Percentiles rank a stretch among this genome's conserved stretches.
Conservation (phyloP, 495 filamentous ascomycete species). For the Penicillium roqueforti region DNA sequence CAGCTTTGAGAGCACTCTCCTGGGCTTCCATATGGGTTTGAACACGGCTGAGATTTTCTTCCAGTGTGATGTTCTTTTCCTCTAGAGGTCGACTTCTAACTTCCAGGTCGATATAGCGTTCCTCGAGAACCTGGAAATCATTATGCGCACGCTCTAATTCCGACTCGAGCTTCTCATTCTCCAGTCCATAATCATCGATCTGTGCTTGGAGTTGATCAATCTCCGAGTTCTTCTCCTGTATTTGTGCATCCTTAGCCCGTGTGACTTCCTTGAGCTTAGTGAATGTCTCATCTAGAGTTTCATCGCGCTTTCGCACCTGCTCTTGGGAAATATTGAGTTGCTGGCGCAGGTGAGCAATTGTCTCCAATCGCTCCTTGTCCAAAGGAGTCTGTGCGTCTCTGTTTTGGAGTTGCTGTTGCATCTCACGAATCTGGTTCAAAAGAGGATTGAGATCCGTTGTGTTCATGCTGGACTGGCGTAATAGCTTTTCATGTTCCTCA, state of each 20-base stretch:
- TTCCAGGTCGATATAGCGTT: constrained; percentile 36
- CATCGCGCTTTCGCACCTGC: constrained; percentile 37
- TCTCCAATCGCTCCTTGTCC: constrained; percentile 34
- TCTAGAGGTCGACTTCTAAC: constrained; percentile 38
- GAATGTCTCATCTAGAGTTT: constrained; percentile 36
- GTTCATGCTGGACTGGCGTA: constrained; percentile 25
- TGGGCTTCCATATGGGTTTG: constrained; percentile 44
- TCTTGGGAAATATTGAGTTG: constrained; percentile 38
- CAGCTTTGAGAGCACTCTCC: constrained; percentile 39
- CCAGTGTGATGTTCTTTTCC: constrained; percentile 41
- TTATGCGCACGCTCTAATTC: constrained; percentile 34
- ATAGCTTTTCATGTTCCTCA: constrained; percentile 25
- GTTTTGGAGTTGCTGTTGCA: constrained; percentile 36
- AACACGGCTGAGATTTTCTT: constrained; percentile 38
- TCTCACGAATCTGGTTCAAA: constrained; percentile 32
- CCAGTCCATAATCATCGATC: constrained; percentile 31
- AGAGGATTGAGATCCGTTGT: constrained; percentile 24
- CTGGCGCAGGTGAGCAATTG: constrained; percentile 37
- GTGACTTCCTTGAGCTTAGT: constrained; percentile 37
- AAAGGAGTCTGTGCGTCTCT: constrained; percentile 21
- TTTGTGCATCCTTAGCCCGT: constrained; percentile 30
- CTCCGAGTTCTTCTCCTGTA: constrained; percentile 37
- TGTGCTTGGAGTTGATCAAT: constrained; percentile 43
- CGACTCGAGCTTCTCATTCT: constrained; percentile 36
- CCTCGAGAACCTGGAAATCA: constrained; percentile 33